These are phyloP conservation scores for Kwoniella dejecticola DNA, from an alignment of 768 basidiomycete genomes.

Conservation along the genomic window DNA sequence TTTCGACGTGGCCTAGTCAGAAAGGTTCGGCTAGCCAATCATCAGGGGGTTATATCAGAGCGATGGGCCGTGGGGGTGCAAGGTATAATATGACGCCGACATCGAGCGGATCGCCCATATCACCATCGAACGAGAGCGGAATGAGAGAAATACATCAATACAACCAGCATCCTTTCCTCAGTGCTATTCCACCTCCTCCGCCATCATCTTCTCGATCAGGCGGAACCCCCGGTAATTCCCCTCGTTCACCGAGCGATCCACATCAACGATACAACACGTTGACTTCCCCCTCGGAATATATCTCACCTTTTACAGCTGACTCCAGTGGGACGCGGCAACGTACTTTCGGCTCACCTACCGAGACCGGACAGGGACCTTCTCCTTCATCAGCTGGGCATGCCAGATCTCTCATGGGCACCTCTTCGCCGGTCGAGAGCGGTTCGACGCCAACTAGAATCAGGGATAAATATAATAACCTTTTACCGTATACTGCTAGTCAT, in stretches of 20 bases:
- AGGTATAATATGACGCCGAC: not conserved
- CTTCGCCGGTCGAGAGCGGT: no score
- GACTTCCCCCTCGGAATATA: no score
- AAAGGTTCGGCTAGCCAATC: not conserved
- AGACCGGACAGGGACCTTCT: no score
- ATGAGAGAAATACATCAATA: not conserved
- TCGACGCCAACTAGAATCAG: not conserved
- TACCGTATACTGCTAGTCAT: not conserved
- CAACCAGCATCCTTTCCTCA: not conserved
- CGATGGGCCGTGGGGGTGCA: not conserved
- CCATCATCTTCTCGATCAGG: not conserved
- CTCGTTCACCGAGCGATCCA: not conserved
- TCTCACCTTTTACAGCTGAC: not conserved
- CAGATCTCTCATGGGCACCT: no score
- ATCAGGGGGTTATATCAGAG: not conserved
- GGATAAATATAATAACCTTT: not conserved
- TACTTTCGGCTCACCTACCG: not conserved
- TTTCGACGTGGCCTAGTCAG: not conserved
- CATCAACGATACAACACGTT: not conserved
- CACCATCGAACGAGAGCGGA: not conserved
- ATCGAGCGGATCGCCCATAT: constrained; percentile 1
- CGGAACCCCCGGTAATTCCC: not conserved
- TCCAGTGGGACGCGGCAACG: not conserved
- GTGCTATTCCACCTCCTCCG: not conserved
- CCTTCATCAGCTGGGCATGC: no score